Evolutionary conservation across 148 eudicot species (phyloP).

Genomic region (Camellia lanceoleosa): DNA sequence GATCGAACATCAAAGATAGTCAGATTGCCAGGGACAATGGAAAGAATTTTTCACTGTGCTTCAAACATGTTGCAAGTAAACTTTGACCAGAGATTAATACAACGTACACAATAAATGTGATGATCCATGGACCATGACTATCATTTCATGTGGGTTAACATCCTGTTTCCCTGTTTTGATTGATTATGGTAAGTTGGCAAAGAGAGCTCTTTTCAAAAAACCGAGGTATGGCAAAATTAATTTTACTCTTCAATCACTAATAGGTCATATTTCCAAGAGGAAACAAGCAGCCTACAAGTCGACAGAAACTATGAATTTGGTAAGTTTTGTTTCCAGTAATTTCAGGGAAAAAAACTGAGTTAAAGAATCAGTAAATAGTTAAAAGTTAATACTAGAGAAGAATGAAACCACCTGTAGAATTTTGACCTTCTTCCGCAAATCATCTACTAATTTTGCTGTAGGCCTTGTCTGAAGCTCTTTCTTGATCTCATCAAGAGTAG

Average conservation of each 20-base stretch:
- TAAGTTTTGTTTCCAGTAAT: background rate
- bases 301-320: background rate
- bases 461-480: constrained; percentile 92
- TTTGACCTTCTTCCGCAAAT: constrained; percentile 91
- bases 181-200: background rate
- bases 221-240: background rate
- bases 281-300: background rate
- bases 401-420: constrained; percentile 72
- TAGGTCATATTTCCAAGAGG: background rate
- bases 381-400: background rate
- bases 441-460: constrained; percentile 84
- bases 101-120: background rate
- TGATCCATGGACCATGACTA: background rate
- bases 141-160: background rate
- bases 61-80: background rate
- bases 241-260: background rate
- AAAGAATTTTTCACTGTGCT: constrained; percentile 4
- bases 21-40: background rate
- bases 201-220: background rate
- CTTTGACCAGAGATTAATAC: background rate
- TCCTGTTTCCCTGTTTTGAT: background rate
- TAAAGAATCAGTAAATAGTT: constrained; percentile 1
- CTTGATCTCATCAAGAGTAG: constrained; percentile 66
- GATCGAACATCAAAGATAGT: background rate
- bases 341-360: constrained; percentile 2